Evolutionary conservation across 331 rosid species (phyloP), one percentile per base, ranked within the genome.

Genomic region (Cydonia oblonga): DNA sequence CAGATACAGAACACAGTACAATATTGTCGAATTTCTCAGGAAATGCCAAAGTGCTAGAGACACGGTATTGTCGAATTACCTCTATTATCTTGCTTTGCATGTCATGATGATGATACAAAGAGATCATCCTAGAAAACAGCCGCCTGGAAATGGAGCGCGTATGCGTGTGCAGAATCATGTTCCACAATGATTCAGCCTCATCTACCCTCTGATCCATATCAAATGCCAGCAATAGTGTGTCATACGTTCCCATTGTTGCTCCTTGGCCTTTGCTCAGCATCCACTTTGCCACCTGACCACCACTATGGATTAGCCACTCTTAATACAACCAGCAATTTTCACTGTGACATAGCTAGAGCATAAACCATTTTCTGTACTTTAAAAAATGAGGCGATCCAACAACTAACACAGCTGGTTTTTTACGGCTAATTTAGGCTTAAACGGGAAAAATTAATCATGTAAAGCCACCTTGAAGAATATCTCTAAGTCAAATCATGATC

Each of bases 221-320:
- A 84, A 91, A 93, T 67, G 98, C 97, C 70, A 91, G 76, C 60
- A 93, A 91, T 69, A 93, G 97, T 69, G 90, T 85, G 79, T 91
- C 97, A 26, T 87, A 93, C 3, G 97, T 91, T 79, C 92, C 96
- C 96, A 93, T 86, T 64, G 97, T 93, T 71, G 89, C 82, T 67
- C 98, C 96, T 79, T 91, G 97, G 62, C 97, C 98, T 84, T 82
- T 91, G 92, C 97, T 86, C 84, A 91, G 58, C 98, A 91, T 91
- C 98, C 97, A 93, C 84, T 93, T 93, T 9, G 98, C 92, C 80
- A 93, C 86, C 98, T 93, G 82, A 66, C 61, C 56, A 76, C 57
- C 54, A 64, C 33, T 33, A 5, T 78, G 65, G 51, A 79, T 66
- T 63, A 65, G 75, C 69, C 64, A 79, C 54, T 25, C 18, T 16